Evolutionary conservation across 2,329 filamentous ascomycete species (phyloP), one percentile per base, ranked within the genome.

Genomic region (Colletotrichum sp.): DNA sequence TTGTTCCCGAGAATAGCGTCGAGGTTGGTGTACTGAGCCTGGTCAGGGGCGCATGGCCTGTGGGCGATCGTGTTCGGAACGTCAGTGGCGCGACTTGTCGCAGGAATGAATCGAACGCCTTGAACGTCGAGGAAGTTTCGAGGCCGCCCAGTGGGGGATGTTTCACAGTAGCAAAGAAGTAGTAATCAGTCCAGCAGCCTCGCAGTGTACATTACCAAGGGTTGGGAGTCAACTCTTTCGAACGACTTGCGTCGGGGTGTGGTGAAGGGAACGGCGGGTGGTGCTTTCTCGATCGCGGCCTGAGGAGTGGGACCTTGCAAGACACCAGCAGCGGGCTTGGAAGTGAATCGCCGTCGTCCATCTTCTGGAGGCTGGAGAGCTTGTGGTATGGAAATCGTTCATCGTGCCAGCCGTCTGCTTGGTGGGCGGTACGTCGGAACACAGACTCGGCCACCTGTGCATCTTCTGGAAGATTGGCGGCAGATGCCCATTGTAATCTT

Each of bases 231-330:
- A 44, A 98, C 95, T 73, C 91, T 93, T 86, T 98, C 98, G 22
- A 85, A 83, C 48, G 88, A 82, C 83, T 92, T 94, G 26, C 92
- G 90, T 36, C 93, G 92, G 8, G 94, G 94, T 2, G 94, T 95
- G 6, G 92, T 92, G 70, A 92, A 85, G 8, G 90, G 88, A 22
- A 88, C 82, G 5, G 86, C 82, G 68, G 89, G 89, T 34, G 92
- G 82, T 28, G 88, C 85, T 79, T 91, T 92, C 39, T 92, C 87
- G 13, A 89, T n/a, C 18, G 8, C 82, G 22, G 83, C 84, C 3
- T 81, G 78, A 9, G 87, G 85, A 10, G 82, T 85, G 3, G 90
- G 89, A 0, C 89, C 90, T 80, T 88, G 87, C 1, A 88, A 88
- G 9, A 80, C 77, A 28, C 83, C 80, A 13, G 77, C 68, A 13